phyloP scores from a whole-genome alignment of 106 monocot genomes.

The Triglochin maritima region DNA sequence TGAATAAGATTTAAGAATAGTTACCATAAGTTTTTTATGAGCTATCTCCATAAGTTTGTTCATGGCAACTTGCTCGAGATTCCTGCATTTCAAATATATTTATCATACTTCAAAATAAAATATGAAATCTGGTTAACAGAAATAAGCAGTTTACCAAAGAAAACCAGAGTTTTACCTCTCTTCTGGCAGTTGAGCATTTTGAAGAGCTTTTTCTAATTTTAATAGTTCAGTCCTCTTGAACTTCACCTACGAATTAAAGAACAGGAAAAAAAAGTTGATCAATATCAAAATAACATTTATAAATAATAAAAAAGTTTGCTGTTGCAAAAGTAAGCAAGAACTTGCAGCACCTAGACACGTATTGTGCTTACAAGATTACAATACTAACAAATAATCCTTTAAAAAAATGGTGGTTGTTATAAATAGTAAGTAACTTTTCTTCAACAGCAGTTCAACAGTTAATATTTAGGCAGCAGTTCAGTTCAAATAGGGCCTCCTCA shows the following conservation, averaged over 20 bases:
- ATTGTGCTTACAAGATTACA: no score
- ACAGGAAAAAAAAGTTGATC: not conserved
- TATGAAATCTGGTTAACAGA: not conserved
- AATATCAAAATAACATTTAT: not conserved
- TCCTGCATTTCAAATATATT: conserved; percentile 32
- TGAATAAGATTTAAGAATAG: not conserved
- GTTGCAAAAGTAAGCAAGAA: no score
- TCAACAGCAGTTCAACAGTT: no score
- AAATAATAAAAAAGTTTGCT: no score
- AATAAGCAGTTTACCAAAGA: not conserved
- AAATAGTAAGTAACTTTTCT: no score
- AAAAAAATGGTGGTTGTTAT: no score
- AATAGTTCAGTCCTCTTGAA: conserved; percentile 36
- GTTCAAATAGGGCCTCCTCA: no score
- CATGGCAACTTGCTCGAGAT: conserved; percentile 71
- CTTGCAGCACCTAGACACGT: no score
- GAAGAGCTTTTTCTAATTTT: conserved; percentile 49
- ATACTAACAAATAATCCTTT: no score
- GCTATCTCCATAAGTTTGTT: conserved; percentile 72
- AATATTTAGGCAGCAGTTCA: no score
- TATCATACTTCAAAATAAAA: not conserved
- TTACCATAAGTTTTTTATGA: conserved; percentile 60
- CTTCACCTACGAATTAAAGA: conserved; percentile 27
- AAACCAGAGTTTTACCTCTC: conserved; percentile 37
- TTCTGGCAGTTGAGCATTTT: conserved; percentile 35